Conservation (phyloP, 805 yeast genomes). For the Spathaspora arborariae region DNA sequence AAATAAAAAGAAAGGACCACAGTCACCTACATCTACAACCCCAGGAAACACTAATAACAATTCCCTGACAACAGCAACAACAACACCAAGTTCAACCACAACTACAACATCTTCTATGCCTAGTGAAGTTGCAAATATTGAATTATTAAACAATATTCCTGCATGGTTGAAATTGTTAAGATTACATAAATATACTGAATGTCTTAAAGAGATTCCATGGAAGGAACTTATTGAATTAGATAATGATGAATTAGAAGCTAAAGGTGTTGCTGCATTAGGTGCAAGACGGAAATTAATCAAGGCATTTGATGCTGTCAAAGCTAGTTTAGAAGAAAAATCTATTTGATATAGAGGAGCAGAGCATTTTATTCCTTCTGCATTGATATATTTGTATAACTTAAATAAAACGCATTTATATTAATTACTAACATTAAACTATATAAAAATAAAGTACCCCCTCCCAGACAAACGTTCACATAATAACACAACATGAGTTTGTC, state of each 20-base stretch:
- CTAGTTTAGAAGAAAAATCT: constrained; percentile 2
- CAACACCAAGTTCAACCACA: constrained; percentile 8
- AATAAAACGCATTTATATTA: background rate
- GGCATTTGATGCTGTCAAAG: constrained; percentile 79
- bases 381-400: background rate
- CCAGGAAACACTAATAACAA: constrained; percentile 7
- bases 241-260: constrained; percentile 65
- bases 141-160: constrained; percentile 72
- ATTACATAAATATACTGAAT: constrained; percentile 90
- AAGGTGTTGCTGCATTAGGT: constrained; percentile 92
- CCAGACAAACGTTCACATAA: constrained; percentile 61
- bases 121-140: constrained; percentile 35
- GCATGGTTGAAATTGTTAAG: constrained; percentile 88
- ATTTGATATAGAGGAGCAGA: constrained; percentile 3
- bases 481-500: constrained; percentile 78
- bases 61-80: constrained; percentile 1
- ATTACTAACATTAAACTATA: background rate
- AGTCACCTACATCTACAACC: constrained; percentile 11
- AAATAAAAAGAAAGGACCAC: constrained; percentile 8
- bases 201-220: constrained; percentile 75
- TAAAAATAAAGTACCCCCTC: background rate
- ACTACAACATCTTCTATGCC: constrained; percentile 35
- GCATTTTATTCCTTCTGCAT: background rate
- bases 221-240: constrained; percentile 64
- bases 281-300: constrained; percentile 92